Evolutionary conservation across 148 eudicot genomes (phyloP).

Genomic region (Bassia scoparia): DNA sequence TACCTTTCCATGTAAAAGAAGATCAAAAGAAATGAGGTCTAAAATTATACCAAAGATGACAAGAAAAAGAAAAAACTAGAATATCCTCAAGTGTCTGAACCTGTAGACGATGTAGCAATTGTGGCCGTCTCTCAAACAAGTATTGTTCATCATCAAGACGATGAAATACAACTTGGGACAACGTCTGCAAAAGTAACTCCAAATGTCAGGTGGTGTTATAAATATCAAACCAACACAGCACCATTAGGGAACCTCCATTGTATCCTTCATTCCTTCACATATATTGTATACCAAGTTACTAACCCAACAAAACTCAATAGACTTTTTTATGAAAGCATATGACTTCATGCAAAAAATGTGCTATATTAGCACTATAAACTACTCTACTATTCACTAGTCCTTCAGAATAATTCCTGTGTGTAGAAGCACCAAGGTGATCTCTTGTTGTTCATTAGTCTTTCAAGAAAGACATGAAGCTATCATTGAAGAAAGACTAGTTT

Average conservation of each 20-base stretch:
- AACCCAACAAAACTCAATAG: background rate
- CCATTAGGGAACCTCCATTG: background rate
- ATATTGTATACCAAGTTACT: background rate
- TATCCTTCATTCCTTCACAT: background rate
- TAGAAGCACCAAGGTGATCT: background rate
- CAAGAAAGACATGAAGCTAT: background rate
- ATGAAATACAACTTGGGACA: constrained; percentile 77
- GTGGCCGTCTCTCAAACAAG: constrained; percentile 76
- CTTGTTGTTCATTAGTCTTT: background rate
- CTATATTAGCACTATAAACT: background rate
- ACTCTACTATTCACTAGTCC: background rate
- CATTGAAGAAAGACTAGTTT: background rate
- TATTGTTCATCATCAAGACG: constrained; percentile 82
- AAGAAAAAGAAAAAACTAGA: background rate
- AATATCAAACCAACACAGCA: background rate
- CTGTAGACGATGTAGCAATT: constrained; percentile 91
- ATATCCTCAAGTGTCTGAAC: constrained; percentile 32
- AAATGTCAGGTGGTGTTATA: background rate
- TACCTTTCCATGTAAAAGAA: constrained; percentile 41
- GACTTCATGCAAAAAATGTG: background rate
- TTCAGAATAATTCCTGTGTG: background rate
- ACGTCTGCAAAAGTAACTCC: constrained; percentile 44
- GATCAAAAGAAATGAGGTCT: background rate
- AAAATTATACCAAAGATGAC: background rate
- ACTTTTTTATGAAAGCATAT: background rate